Evolutionary conservation across 108 stramenopile genomes (phyloP), one percentile per base, ranked within the genome.

Genomic region (Fragilaria crotonensis): DNA sequence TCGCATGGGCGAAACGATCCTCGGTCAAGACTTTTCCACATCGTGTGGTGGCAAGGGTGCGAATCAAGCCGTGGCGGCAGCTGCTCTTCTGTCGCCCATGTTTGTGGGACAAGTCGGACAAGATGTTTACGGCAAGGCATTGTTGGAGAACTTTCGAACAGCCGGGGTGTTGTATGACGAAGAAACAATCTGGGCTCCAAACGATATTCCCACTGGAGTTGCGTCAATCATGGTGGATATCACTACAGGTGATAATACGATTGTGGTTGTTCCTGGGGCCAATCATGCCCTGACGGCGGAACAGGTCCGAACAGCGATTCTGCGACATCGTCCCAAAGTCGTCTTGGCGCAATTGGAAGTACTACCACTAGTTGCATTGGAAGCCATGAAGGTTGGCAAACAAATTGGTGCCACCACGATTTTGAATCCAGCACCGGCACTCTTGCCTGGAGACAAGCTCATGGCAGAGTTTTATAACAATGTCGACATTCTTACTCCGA

Each of bases 31-130:
- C 45, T 96, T 93, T 59, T 64, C 70, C 5, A 79, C 73, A 11
- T 61, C 74, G 26, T 72, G 79, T 58, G 95, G 95, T 21, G 95
- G 95, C 19, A 96, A 96, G 59, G 95, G 95, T 23, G 86, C 85
- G 25, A 96, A 96, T 63, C 90, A 96, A 72, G 93, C 90, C 3
- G 84, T 93, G 1, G 88, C 88, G 19, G 93, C 95, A 0, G 74
- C 90, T 11, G 67, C 67, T 21, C 63, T 93, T 20, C 83, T 73
- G 25, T 62, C 49, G 26, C 81, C 79, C 0, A 59, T 74, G 45
- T 87, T 96, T 83, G 74, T 94, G 27, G 78, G 83, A 54, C 68
- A 79, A 30, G 89, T 94, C 9, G 90, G 90, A 0, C 47, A 66
- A 5, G 94, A 91, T 68, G 57, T 68, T 46, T 84, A 82, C 72